Evolutionary conservation across 257 asterid species (phyloP).

Genomic region (Ocimum tenuiflorum): DNA sequence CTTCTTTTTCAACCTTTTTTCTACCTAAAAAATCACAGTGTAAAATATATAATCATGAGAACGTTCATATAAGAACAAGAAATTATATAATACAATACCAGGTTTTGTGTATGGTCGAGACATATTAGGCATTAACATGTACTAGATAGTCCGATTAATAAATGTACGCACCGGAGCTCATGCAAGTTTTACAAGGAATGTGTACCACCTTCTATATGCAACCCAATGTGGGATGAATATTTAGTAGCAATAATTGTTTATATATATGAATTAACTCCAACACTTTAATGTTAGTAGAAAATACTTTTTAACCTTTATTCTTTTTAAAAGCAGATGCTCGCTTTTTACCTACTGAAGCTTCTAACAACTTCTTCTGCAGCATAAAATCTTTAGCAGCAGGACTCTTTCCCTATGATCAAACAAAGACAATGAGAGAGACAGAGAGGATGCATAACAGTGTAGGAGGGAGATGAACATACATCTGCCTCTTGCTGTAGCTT

Average conservation of each 20-base stretch:
- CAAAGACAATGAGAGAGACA: background rate
- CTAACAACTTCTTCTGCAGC: constrained; percentile 31
- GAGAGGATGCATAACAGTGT: too few species aligned
- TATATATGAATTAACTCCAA: too few species aligned
- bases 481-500: constrained; percentile 30
- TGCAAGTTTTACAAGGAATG: background rate
- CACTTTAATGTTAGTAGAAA: background rate
- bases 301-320: background rate
- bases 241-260: too few species aligned
- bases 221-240: too few species aligned
- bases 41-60: background rate
- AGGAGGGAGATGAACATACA: background rate
- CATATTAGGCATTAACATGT: too few species aligned
- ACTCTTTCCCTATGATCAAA: constrained; percentile 34
- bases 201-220: background rate
- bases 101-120: background rate
- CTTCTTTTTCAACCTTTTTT: constrained; percentile 20
- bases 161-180: too few species aligned
- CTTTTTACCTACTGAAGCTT: constrained; percentile 46
- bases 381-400: constrained; percentile 25
- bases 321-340: background rate
- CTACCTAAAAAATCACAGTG: constrained; percentile 21
- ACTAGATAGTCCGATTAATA: too few species aligned
- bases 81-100: too few species aligned
- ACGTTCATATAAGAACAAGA: background rate